Evolutionary conservation across 2,329 filamentous ascomycete species (phyloP).

Genomic region (Atkinsonella texensis): DNA sequence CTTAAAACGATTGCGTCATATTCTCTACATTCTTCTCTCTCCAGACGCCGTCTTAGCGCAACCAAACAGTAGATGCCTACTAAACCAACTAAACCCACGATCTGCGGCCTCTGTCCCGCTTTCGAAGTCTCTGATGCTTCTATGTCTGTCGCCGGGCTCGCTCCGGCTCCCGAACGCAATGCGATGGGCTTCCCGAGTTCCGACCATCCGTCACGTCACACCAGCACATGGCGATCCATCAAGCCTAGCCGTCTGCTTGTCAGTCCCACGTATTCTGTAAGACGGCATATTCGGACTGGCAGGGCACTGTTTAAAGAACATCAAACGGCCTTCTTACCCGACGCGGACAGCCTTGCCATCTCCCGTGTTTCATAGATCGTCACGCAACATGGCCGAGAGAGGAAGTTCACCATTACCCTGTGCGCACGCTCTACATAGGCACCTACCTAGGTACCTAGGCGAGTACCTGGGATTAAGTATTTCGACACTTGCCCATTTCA

Average conservation of each 20-base stretch:
- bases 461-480: too few species aligned
- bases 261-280: not conserved
- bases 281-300: not conserved
- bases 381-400: not conserved
- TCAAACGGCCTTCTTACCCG: not conserved
- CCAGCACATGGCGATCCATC: not conserved
- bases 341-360: not conserved
- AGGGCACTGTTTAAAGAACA: not conserved
- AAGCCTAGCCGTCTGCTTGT: not conserved
- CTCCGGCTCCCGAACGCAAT: not conserved
- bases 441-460: too few species aligned
- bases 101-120: too few species aligned
- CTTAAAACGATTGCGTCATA: too few species aligned
- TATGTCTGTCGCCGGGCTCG: too few species aligned
- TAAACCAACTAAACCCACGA: too few species aligned
- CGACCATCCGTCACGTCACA: not conserved
- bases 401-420: not conserved
- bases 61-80: too few species aligned
- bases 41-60: too few species aligned
- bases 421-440: too few species aligned
- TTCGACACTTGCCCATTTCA: too few species aligned
- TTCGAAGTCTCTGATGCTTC: too few species aligned
- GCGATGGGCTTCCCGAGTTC: not conserved
- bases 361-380: not conserved
- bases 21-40: too few species aligned